Evolutionary conservation across 2,329 filamentous ascomycete species (phyloP), one percentile per base, ranked within the genome.

Genomic region (Colletotrichum tofieldiae): DNA sequence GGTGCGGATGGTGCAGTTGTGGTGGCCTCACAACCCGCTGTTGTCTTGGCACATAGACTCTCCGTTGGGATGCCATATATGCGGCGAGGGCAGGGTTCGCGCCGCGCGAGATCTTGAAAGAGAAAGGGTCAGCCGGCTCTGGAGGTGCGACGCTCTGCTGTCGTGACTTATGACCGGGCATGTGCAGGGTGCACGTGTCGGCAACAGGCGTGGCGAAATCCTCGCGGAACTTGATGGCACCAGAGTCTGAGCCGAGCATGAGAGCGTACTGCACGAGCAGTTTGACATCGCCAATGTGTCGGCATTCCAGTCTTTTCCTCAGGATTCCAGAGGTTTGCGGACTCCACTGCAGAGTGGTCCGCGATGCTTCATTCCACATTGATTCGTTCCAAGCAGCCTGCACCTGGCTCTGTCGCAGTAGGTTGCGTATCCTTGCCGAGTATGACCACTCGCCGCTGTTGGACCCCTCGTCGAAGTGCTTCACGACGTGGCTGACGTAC

Each of bases 401-500:
- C 20, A 84, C 79, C 9, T 81, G 81, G 1, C 74, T 75, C 74
- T 87, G 85, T 32, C 81, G 77, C 54, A 87, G 76, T 23, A 87
- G 75, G 73, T 86, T 87, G 45, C 84, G 82, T 76, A 87, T 82
- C 59, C 85, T 77, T 2, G 81, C 81, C 26, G 83, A 82, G 73
- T 86, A 86, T 5, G 81, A 81, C 85, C 85, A 87, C 29, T 82
- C 79, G 58, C 81, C 82, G 62, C 80, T 80, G 55, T 78, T 81
- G 52, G 79, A 75, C 1, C 81, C 81, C 35, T 85, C 83, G 51
- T 86, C 83, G 59, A 85, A 86, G 75, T 87, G 85, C 72, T 85
- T 84, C 45, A 85, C 82, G 32, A 87, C 81, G 68, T 87, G 85
- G 55, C 80, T 77, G 41, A 86, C 84, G 73, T 85, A 87, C 55